phyloP scores from a whole-genome alignment of 306 rosid genomes.

The Prunus persica region Prunus_persica_NCBIv2 NC_034009.1:26491501-26492000 shows the following conservation, averaged over 20 bases:
- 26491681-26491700: constrained; percentile 94
- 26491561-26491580: constrained; percentile 94
- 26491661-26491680: constrained; percentile 84
- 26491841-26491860: constrained; percentile 14
- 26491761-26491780: constrained; percentile 70
- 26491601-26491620: constrained; percentile 93
- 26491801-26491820: constrained; percentile 56
- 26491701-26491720: constrained; percentile 67
- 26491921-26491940: constrained; percentile 97
- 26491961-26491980: constrained; percentile 90
- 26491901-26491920: constrained; percentile 88
- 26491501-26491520: constrained; percentile 70
- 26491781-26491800: constrained; percentile 77
- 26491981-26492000: constrained; percentile 96
- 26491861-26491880: constrained; percentile 61
- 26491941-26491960: constrained; percentile 60
- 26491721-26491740: constrained; percentile 69
- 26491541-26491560: constrained; percentile 91
- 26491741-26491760: constrained; percentile 63
- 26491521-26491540: constrained; percentile 88
- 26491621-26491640: constrained; percentile 86
- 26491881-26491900: constrained; percentile 67
- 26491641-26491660: constrained; percentile 86
- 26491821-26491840: constrained; percentile 22
- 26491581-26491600: constrained; percentile 90